A percentile compares a stretch with the other conserved stretches of the same genome.
Conservation (phyloP, 73 alveolate genomes). For the Paramecium sexaurelia region DNA sequence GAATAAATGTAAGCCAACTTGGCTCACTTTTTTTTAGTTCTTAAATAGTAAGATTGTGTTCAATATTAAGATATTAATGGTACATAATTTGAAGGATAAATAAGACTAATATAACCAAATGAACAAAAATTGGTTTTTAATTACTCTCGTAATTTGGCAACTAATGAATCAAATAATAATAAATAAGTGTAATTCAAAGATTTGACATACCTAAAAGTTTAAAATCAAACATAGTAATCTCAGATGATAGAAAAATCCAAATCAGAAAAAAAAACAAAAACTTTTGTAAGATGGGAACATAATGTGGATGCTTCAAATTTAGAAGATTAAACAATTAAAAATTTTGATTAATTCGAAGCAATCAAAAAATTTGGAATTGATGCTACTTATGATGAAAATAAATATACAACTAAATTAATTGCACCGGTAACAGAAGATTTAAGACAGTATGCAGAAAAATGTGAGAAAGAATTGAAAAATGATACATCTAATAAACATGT, state of each 20-base stretch:
- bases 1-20: conserved; percentile 45
- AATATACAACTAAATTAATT: not conserved
- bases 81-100: not conserved
- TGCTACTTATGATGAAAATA: conserved; percentile 13
- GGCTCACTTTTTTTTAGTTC: conserved; percentile 9
- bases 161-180: not conserved
- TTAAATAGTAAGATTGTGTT: not conserved
- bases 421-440: conserved; percentile 19
- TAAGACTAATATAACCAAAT: not conserved
- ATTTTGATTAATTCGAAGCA: conserved; percentile 46
- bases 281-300: conserved; percentile 33
- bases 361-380: conserved; percentile 45
- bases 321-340: not conserved
- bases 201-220: not conserved
- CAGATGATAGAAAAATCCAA: not conserved
- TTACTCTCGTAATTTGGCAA: not conserved
- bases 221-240: not conserved
- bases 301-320: not conserved
- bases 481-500: conserved; percentile 45
- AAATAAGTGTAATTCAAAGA: conserved; percentile 26
- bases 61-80: conserved; percentile 29
- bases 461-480: conserved; percentile 5
- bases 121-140: not conserved
- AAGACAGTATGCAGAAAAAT: conserved; percentile 30
- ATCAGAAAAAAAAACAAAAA: conserved; percentile 29